Evolutionary conservation across 208 protist species (phyloP).

Genomic region (Endotrypanum monterogeii): DNA sequence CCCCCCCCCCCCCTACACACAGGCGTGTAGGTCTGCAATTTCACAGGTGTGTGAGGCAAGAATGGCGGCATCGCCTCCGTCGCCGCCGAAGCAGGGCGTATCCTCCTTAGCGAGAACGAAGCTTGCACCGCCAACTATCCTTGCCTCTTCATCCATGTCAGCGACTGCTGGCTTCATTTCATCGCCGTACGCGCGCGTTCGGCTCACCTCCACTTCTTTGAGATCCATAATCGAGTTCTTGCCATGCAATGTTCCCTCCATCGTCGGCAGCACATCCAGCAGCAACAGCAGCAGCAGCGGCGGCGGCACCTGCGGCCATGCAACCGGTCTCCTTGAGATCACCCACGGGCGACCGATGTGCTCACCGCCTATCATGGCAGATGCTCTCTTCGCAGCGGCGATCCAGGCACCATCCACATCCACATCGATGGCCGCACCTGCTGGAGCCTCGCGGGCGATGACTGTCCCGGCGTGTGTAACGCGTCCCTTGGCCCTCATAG

Average conservation of each 20-base stretch:
- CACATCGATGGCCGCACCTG: background rate
- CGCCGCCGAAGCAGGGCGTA: background rate
- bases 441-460: background rate
- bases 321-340: background rate
- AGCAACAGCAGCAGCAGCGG: background rate
- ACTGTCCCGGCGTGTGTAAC: slow-evolving; percentile 17
- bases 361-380: slow-evolving; percentile 3
- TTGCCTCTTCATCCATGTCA: background rate
- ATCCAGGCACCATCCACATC: slow-evolving; percentile 7
- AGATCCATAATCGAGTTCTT: slow-evolving; percentile 1
- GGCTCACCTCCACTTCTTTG: background rate
- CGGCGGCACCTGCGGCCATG: background rate
- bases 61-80: background rate
- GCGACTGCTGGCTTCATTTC: background rate
- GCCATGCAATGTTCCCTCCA: slow-evolving; percentile 1
- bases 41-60: background rate
- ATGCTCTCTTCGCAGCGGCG: slow-evolving; percentile 11
- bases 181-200: background rate
- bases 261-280: background rate
- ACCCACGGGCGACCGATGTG: background rate
- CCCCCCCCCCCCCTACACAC: background rate
- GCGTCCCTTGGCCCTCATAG: slow-evolving; percentile 47
- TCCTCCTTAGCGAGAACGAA: background rate
- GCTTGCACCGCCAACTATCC: background rate
- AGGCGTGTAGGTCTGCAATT: background rate